Conservation (phyloP, 2,329 filamentous ascomycete genomes). For the Fusarium praegraminearum region DNA sequence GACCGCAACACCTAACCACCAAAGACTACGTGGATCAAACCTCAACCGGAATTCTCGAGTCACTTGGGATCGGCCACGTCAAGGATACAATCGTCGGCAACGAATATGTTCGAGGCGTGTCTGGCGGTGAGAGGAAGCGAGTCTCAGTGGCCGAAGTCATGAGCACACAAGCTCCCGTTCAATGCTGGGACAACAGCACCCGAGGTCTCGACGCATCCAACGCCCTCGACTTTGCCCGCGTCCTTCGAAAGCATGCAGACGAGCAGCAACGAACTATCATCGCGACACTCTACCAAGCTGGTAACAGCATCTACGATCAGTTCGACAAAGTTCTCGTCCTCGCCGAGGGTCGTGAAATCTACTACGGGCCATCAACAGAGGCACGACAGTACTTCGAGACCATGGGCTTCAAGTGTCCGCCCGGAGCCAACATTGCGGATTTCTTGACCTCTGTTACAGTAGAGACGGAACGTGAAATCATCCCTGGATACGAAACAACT, state of each 20-base stretch:
- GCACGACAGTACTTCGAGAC: not conserved
- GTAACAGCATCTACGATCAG: not conserved
- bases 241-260: not conserved
- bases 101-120: not conserved
- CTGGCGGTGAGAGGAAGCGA: not conserved
- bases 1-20: not conserved
- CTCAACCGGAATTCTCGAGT: not conserved
- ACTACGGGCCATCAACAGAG: not conserved
- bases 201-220: not conserved
- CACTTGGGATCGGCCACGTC: not conserved
- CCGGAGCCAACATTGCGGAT: not conserved
- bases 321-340: constrained; percentile 3
- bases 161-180: not conserved
- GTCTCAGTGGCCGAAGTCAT: not conserved
- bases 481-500: not conserved
- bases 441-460: not conserved
- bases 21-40: not conserved
- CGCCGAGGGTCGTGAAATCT: not conserved
- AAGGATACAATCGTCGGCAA: not conserved
- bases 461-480: not conserved
- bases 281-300: not conserved
- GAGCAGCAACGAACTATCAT: not conserved
- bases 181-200: constrained; percentile 8
- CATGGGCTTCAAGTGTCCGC: not conserved
- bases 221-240: not conserved